phyloP scores from a whole-genome alignment of 345 rosid species.

The Gossypium herbaceum region DNA sequence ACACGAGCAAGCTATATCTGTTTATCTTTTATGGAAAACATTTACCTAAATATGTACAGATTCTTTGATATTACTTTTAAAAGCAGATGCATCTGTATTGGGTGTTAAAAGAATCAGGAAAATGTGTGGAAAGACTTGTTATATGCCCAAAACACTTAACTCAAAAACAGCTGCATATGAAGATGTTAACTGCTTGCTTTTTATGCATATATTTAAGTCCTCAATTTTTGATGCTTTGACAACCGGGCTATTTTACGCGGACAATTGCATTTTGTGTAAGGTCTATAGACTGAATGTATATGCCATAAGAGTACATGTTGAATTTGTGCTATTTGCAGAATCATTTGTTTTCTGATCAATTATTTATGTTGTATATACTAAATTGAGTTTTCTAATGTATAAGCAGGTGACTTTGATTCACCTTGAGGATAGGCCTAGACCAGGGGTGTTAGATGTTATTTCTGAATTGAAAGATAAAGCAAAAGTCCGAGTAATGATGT shows the following conservation, averaged over 20 bases:
- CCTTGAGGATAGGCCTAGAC: conserved; percentile 91
- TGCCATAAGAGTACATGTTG: not conserved
- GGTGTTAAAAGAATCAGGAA: not conserved
- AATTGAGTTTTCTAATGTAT: conserved; percentile 7
- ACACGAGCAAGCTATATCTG: not conserved
- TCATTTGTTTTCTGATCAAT: not conserved
- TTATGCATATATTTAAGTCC: not conserved
- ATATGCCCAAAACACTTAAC: not conserved
- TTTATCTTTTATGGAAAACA: not conserved
- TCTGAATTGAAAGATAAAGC: conserved; percentile 58
- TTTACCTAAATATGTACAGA: not conserved
- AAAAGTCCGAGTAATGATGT: conserved; percentile 72
- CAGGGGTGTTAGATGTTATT: conserved; percentile 73
- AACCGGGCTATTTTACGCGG: not conserved
- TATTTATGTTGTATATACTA: not conserved
- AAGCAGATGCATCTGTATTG: not conserved
- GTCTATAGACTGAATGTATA: not conserved
- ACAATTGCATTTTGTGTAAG: not conserved
- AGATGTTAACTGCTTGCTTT: not conserved
- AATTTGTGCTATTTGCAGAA: not conserved
- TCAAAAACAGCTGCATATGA: not conserved
- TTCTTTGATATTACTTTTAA: not conserved
- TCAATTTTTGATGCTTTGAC: not conserved
- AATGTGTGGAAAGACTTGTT: not conserved
- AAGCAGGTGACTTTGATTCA: conserved; percentile 85